These are phyloP conservation scores for Datisca glomerata DNA, from an alignment of 306 rosid species.

Conservation along the genomic window DNA sequence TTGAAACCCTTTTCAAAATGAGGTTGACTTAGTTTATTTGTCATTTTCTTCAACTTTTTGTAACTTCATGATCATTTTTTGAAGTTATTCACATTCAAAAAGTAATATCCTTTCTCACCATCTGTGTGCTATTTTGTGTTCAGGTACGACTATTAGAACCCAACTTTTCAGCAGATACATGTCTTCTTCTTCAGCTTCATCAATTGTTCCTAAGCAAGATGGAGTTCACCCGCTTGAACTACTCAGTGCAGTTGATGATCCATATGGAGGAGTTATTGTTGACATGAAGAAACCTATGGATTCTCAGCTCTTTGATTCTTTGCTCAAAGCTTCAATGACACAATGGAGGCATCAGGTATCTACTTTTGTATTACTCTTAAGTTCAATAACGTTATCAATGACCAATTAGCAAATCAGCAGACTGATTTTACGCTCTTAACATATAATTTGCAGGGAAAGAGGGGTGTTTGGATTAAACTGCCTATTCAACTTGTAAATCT, in stretches of 20 bases:
- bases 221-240: slow-evolving; percentile 10
- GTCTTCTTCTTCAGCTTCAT: slow-evolving; percentile 1
- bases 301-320: slow-evolving; percentile 29
- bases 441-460: slow-evolving; percentile 46
- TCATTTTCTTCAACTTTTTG: too few species aligned
- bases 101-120: too few species aligned
- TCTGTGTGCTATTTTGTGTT: too few species aligned
- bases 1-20: not conserved
- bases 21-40: not conserved
- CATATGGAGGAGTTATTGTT: slow-evolving; percentile 54
- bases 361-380: not conserved
- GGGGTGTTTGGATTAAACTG: slow-evolving; percentile 77
- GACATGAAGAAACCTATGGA: slow-evolving; percentile 41
- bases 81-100: too few species aligned
- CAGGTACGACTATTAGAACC: too few species aligned
- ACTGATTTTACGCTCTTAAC: too few species aligned
- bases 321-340: slow-evolving; percentile 40
- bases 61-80: too few species aligned
- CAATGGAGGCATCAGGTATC: slow-evolving; percentile 58
- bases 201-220: too few species aligned
- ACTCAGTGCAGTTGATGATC: slow-evolving; percentile 40
- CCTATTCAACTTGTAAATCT: slow-evolving; percentile 45
- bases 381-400: not conserved
- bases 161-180: not conserved
- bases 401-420: too few species aligned